Base-by-base conservation (phyloP, 1,284 basidiomycete species). In the Leccinum huronense region DNA sequence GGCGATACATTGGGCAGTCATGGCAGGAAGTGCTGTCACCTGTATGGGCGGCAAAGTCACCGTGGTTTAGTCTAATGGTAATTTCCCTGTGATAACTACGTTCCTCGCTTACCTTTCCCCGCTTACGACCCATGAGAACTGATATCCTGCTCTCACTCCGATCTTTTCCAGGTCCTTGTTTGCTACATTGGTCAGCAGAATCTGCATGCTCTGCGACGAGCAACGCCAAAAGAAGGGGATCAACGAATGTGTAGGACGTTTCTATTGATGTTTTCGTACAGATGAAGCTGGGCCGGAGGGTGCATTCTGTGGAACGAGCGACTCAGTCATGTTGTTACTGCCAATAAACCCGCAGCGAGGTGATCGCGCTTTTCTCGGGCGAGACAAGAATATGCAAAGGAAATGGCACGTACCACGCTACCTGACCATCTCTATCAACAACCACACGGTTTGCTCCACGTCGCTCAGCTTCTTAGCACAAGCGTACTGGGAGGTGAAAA, bases 151-250 rank as follows among this genome's bases (percentile, higher is more conserved):
- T 92, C 76, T 94, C 90, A 67, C 90, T 90, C 56, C 90, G 81
- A 72, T 93, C 90, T 77, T 92, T 93, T 64, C 23, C 23, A 27
- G 89, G 85, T 62, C 92, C 90, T 71, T 90, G 90, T 78, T 88
- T 90, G 69, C 79, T 77, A 74, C 69, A 57, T 73, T 74, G 33
- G 80, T 73, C 7, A 80, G 78, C 58, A 81, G 84, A 58, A 84
- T 74, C 67, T 91, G 88, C 80, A 93, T 89, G 2, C 93, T 94
- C 70, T 94, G 91, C 1, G 94, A 95, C n/a, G 94, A 95, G 1
- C 93, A 93, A 19, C 95, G 90, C 51, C 94, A 86, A 82, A 97
- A 97, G 79, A 98, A 98, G 1, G 95, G 96, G 67, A 98, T 97
- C 8, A 94, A 93, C 14, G 94, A 96, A 0, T 95, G 95, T 0